phyloP scores from a whole-genome alignment of 2,329 filamentous ascomycete genomes.

The Epichloe brachyelytri region DNA sequence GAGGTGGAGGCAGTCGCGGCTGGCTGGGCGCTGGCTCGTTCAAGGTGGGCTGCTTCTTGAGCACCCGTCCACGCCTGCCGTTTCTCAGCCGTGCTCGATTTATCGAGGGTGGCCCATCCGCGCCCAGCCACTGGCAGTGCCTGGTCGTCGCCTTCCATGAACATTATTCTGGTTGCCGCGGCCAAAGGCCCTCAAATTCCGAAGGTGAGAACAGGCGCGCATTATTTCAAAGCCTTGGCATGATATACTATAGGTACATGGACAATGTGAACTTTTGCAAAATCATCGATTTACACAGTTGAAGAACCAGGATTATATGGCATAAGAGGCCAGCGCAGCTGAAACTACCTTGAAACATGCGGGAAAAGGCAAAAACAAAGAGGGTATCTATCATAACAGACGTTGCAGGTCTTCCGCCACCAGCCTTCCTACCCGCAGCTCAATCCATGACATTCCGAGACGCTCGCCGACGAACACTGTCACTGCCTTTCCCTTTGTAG shows the following conservation, averaged over 20 bases:
- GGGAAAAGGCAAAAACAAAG: not conserved
- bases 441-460: conserved; percentile 14
- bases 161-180: too few relatives aligned
- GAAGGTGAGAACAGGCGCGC: too few relatives aligned
- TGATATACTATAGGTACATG: too few relatives aligned
- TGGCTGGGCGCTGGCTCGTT: not conserved
- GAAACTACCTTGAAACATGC: not conserved
- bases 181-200: too few relatives aligned
- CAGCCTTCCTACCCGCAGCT: not conserved
- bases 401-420: not conserved
- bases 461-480: conserved; percentile 18
- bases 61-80: too few relatives aligned
- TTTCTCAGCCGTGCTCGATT: too few relatives aligned
- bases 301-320: not conserved
- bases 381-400: conserved; percentile 6
- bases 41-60: too few relatives aligned
- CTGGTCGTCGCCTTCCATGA: too few relatives aligned
- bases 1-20: not conserved
- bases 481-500: conserved; percentile 27
- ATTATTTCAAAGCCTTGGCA: too few relatives aligned
- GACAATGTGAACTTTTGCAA: not conserved
- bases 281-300: not conserved
- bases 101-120: too few relatives aligned
- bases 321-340: not conserved
- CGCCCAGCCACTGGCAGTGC: too few relatives aligned